Evolutionary conservation across 139 green algal species (phyloP), one percentile per base, ranked within the genome.

Genomic region (Pseudopediastrum boryanum): DNA sequence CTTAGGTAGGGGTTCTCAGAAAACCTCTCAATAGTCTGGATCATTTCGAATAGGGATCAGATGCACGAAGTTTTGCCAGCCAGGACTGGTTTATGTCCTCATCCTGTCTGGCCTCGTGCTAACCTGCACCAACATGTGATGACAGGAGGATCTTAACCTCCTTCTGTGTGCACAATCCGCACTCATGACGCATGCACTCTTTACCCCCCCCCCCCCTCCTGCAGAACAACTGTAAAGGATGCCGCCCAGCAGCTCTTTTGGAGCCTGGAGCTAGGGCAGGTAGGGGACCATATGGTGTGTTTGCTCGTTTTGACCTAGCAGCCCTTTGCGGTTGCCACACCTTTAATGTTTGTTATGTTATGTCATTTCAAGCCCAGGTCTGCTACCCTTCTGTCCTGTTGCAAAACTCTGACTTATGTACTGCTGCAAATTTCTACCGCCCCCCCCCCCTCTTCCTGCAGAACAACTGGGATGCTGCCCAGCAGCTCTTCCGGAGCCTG

Each of bases 401-500:
- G n/a, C n/a, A n/a, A n/a, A n/a, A n/a, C n/a, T n/a, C n/a, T n/a
- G n/a, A n/a, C n/a, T n/a, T n/a, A 80, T 71, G 38, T 12, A 44
- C 39, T 43, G 19, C 13, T 27, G 33, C 35, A 58, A 48, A 62
- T n/a, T 41, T 39, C 19, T 42, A 44, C 38, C 23, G 35, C 29
- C 35, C 23, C 51, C 35, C 31, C 38, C 46, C 61, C 7, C n/a
- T 46, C 19, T 35, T 38, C 41, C 5, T 62, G 29, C 85, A 92
- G 71, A 86, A 85, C 29, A 82, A 90, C 50, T 92, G 88, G 79
- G 78, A 86, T 8, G 76, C 87, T 51, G 90, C 90, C 0, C 38
- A 85, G 77, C 36, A 61, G 2, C 79, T 90, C 39, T 93, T 94
- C 58, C 38, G 68, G 4, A 63, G 56, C 27, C 77, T 94, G 63